Percentiles rank a stretch among this genome's conserved stretches.
Evolutionary conservation across 305 asterid genomes (phyloP).

Genomic region (Solanum chacoense): DNA sequence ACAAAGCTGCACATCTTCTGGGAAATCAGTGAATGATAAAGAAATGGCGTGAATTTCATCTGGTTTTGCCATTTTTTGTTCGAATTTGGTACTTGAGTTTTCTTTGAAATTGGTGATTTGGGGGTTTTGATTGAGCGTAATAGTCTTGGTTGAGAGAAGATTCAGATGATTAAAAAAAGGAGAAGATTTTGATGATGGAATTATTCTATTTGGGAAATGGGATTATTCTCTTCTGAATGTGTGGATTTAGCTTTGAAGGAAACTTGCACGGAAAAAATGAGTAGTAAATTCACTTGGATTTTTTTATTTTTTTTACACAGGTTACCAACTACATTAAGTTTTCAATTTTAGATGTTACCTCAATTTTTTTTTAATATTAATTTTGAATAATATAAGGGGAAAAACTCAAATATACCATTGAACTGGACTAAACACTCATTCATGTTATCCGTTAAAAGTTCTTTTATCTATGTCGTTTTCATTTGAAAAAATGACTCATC

Average conservation of each 20-base stretch:
- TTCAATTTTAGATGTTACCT: background rate
- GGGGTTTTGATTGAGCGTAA: background rate
- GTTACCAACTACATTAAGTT: background rate
- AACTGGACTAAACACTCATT: too few species aligned
- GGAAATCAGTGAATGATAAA: conserved; percentile 62
- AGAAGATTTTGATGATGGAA: background rate
- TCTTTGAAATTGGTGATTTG: background rate
- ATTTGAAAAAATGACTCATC: too few species aligned
- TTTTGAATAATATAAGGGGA: too few species aligned
- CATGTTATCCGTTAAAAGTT: too few species aligned
- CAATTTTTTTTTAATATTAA: too few species aligned
- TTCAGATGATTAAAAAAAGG: too few species aligned
- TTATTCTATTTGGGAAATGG: background rate
- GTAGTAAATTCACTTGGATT: background rate
- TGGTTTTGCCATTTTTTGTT: background rate
- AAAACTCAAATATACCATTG: background rate
- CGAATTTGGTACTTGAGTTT: too few species aligned
- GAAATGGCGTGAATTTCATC: conserved; percentile 4
- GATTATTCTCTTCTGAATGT: background rate
- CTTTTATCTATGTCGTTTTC: rapidly evolving
- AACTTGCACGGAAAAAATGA: background rate
- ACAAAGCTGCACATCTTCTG: conserved; percentile 86
- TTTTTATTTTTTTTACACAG: too few species aligned
- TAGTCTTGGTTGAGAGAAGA: background rate
- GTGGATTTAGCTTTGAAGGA: background rate